A percentile compares a stretch with the other conserved stretches of the same genome.
phyloP scores from a whole-genome alignment of 768 basidiomycete species.

The Glaciozyma martinii region DNA sequence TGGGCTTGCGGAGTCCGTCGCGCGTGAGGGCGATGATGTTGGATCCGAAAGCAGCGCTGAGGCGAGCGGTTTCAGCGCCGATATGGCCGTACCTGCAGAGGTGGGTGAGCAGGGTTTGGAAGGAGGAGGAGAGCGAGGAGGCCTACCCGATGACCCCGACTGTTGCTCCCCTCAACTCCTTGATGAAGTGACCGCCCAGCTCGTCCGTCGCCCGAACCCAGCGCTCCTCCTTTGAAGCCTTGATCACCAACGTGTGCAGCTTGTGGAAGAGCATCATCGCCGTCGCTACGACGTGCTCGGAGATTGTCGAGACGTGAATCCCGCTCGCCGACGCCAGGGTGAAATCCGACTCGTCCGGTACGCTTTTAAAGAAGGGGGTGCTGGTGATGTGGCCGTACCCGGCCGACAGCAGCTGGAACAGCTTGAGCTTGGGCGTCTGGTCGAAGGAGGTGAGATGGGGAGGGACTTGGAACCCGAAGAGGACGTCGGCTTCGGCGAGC shows the following conservation, averaged over 20 bases:
- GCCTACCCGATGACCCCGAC: neutral
- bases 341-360: neutral
- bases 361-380: neutral
- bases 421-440: neutral
- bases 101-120: neutral
- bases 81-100: neutral
- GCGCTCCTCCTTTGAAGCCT: neutral
- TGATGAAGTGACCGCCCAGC: neutral
- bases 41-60: neutral
- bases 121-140: neutral
- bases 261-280: neutral
- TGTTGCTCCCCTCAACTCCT: neutral
- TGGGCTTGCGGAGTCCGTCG: neutral
- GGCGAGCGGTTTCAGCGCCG: conserved; percentile 1
- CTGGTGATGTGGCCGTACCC: no score
- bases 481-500: neutral
- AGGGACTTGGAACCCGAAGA: neutral
- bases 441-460: neutral
- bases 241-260: neutral
- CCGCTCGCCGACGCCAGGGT: no score
- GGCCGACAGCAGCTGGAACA: neutral
- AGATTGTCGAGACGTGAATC: neutral
- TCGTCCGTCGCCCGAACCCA: neutral
- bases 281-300: neutral
- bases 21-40: neutral